These are phyloP conservation scores for Pythium utonaiense DNA, from an alignment of 352 stramenopile genomes.

Conservation along the genomic window DNA sequence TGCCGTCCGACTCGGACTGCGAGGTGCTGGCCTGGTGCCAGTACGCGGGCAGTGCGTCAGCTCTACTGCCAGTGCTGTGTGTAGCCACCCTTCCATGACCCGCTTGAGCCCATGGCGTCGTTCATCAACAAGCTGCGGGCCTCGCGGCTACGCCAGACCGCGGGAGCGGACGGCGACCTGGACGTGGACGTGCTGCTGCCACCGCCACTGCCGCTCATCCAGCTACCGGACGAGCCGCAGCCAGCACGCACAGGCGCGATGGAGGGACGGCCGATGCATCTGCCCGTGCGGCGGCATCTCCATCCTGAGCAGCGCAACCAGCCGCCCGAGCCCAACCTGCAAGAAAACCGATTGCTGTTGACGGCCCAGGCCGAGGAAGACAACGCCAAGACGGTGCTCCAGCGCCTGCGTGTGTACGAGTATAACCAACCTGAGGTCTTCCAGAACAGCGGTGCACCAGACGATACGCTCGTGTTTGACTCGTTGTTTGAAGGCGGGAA, in stretches of 20 bases:
- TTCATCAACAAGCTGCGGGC: conserved; percentile 19
- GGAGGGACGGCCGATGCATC: conserved; percentile 32
- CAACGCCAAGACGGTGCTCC: conserved; percentile 25
- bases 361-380: conserved; percentile 35
- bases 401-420: conserved; percentile 56
- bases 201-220: conserved; percentile 56
- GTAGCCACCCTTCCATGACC: background rate
- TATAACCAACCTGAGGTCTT: conserved; percentile 60
- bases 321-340: conserved; percentile 41
- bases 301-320: conserved; percentile 15
- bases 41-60: background rate
- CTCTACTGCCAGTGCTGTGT: background rate
- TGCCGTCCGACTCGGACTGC: too few relatives aligned
- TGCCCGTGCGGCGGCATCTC: conserved; percentile 47
- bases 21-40: too few relatives aligned
- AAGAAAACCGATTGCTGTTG: conserved; percentile 36
- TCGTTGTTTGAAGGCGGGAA: conserved; percentile 80
- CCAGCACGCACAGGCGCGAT: conserved; percentile 39
- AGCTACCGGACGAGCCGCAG: conserved; percentile 45
- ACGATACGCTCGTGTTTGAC: conserved; percentile 67
- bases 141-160: conserved; percentile 14
- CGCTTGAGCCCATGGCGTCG: conserved; percentile 8
- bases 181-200: conserved; percentile 39
- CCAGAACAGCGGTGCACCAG: conserved; percentile 26
- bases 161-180: background rate